These are phyloP conservation scores for Apium graveolens DNA, from an alignment of 129 eudicot species.

Conservation along the genomic window DNA sequence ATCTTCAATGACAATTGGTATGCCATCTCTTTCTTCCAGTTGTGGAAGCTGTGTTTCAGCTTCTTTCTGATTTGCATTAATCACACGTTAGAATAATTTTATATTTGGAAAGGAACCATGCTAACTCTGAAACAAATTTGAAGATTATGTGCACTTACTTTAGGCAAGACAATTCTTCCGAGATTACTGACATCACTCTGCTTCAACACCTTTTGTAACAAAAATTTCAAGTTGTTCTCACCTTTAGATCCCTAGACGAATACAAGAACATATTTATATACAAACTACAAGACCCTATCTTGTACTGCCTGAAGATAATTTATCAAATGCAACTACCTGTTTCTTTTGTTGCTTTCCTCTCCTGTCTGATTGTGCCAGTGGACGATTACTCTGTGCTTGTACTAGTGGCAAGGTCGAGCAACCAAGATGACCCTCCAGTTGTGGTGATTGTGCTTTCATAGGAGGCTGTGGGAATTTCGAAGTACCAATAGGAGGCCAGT, in stretches of 20 bases:
- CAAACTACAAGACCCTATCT: neutral
- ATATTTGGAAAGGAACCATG: neutral
- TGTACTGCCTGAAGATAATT: neutral
- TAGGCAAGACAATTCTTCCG: conserved; percentile 96
- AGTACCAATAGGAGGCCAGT: conserved; percentile 44
- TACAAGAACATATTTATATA: neutral
- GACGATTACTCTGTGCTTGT: too few species aligned
- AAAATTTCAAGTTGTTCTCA: too few species aligned
- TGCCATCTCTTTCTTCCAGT: too few species aligned
- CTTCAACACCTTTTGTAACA: conserved; percentile 94
- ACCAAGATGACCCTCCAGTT: too few species aligned
- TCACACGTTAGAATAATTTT: neutral
- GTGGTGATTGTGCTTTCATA: too few species aligned
- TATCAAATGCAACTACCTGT: conserved; percentile 27
- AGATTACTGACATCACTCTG: conserved; percentile 98
- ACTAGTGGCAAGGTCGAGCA: too few species aligned
- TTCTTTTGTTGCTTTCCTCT: neutral
- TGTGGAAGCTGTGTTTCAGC: too few species aligned
- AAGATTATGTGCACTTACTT: too few species aligned
- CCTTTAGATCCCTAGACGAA: too few species aligned
- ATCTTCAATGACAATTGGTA: conserved; percentile 81
- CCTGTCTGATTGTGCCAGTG: too few species aligned
- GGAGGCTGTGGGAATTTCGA: too few species aligned
- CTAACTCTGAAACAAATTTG: too few species aligned
- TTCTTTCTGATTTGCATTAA: conserved; percentile 53